Evolutionary conservation across 257 asterid genomes (phyloP).

Genomic region (Fraxinus americana): DNA sequence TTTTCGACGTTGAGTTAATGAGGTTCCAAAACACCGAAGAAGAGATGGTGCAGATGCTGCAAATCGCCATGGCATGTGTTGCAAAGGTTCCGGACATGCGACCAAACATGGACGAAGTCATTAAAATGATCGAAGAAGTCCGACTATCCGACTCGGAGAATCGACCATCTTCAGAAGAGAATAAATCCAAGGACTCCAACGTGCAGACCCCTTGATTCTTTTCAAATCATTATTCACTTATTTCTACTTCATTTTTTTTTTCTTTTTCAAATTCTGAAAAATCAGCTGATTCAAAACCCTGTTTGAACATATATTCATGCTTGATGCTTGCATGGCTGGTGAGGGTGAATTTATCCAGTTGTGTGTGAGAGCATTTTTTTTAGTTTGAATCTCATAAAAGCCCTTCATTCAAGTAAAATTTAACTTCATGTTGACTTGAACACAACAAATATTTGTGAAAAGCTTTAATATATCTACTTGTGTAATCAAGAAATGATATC

Average conservation of each 20-base stretch:
- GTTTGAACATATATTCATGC: slow-evolving; percentile 10
- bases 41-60: slow-evolving; percentile 24
- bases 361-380: no score
- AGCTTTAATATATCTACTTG: no score
- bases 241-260: neutral
- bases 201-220: slow-evolving; percentile 57
- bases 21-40: slow-evolving; percentile 32
- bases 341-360: slow-evolving; percentile 29
- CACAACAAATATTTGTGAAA: no score
- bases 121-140: slow-evolving; percentile 37
- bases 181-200: slow-evolving; percentile 70
- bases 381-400: no score
- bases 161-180: slow-evolving; percentile 75
- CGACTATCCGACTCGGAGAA: slow-evolving; percentile 65
- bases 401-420: no score
- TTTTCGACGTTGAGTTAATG: slow-evolving; percentile 33
- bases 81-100: slow-evolving; percentile 25
- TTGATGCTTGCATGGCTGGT: slow-evolving; percentile 27
- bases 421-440: no score
- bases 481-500: no score
- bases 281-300: slow-evolving; percentile 20
- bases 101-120: slow-evolving; percentile 36
- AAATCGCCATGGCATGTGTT: slow-evolving; percentile 31
- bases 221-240: slow-evolving; percentile 10
- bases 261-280: slow-evolving; percentile 24